Base-by-base conservation (phyloP, 805 yeast genomes). In the Ogataea trehaloabstinens region DNA sequence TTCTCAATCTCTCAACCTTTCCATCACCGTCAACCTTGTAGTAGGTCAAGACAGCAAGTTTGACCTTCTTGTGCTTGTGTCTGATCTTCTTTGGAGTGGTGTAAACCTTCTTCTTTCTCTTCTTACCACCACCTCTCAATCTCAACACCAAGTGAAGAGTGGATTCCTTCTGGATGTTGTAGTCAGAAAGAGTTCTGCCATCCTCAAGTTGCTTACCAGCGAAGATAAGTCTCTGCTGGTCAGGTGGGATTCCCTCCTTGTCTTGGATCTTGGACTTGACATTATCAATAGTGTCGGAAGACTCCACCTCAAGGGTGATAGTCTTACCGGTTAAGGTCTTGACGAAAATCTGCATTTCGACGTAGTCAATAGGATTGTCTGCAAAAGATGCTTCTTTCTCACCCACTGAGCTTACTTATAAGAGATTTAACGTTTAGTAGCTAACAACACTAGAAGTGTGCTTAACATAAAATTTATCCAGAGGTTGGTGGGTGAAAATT, bases 31-130 rank as follows among this genome's bases (percentile, higher is more conserved):
- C 95, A 66, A 93, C 97, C 83, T 91, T 90, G 89, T 90, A 93
- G 93, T 91, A 93, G 70, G 95, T 89, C 73, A 93, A 85, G 73
- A 93, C 97, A 74, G 97, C 98, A 68, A 93, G 82, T 86, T 93
- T 93, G 76, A 86, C 87, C 82, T 91, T 93, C 87, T 86, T 93
- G 85, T 88, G 96, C 85, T 89, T 90, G 95, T 93, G 98, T 79
- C 77, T 87, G 79, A 93, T 87, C 85, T 90, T 95, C 90, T 93
- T 93, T 81, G 99, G 99, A 70, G 98, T 91, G 78, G 98, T 91
- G 91, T 91, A 93, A 71, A 89, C 97, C 95, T 91, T 91, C 96
- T 93, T 93, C 93, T 93, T 93, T 84, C 96, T 91, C 93, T 93
- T 93, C 87, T 90, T 93, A 80, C 96, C 96, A 81, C 95, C 95